These are phyloP conservation scores for Chaetomium strumarium DNA, from an alignment of 2,329 filamentous ascomycete genomes.

Conservation along the genomic window DNA sequence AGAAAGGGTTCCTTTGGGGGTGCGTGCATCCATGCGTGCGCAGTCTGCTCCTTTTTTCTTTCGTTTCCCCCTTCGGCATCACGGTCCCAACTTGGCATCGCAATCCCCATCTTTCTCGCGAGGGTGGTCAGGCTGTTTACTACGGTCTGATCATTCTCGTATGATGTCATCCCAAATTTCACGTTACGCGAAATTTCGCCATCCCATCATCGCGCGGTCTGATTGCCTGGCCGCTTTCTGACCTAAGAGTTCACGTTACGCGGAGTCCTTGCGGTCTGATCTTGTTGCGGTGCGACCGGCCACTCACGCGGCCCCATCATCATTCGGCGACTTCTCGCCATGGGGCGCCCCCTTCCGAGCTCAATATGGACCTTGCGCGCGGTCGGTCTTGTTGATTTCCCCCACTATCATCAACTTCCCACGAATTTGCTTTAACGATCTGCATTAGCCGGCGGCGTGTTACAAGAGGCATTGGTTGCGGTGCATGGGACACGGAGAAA, in stretches of 20 bases:
- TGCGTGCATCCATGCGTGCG: background rate
- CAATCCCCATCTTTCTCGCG: background rate
- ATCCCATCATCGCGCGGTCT: background rate
- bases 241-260: background rate
- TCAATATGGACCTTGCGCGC: background rate
- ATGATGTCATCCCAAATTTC: background rate
- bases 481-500: background rate
- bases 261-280: background rate
- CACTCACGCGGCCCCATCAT: background rate
- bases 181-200: background rate
- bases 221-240: background rate
- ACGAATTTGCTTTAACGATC: background rate
- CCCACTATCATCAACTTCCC: background rate
- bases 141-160: background rate
- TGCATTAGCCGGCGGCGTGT: background rate
- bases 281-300: background rate
- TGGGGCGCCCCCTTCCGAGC: background rate
- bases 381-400: background rate
- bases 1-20: no score
- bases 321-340: no score
- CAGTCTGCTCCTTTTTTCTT: background rate
- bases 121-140: background rate
- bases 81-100: background rate
- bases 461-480: background rate
- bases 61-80: background rate